Percentiles rank a stretch among this genome's conserved stretches.
Evolutionary conservation across 2,329 filamentous ascomycete species (phyloP).

Genomic region (Aureobasidium musti): DNA sequence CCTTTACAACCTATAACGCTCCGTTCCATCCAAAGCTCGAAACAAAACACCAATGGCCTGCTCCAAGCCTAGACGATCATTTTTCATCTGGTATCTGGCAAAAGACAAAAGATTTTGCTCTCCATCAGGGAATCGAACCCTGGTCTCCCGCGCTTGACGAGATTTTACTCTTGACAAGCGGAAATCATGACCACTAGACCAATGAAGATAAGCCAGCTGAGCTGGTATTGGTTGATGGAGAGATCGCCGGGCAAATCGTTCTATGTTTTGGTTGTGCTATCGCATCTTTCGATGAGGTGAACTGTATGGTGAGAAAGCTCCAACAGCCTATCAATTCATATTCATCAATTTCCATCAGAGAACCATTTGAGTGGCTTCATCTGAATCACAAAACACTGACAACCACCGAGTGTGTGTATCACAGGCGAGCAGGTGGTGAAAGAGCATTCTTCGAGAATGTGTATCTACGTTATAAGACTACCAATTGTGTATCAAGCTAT

Average conservation of each 20-base stretch:
- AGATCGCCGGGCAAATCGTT: rapidly evolving
- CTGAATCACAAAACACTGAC: no score
- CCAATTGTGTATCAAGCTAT: neutral
- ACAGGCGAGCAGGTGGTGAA: neutral
- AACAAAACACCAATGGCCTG: neutral
- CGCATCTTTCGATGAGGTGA: neutral
- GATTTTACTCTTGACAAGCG: slow-evolving; percentile 26
- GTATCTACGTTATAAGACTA: neutral
- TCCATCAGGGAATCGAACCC: slow-evolving; percentile 39
- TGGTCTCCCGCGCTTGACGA: slow-evolving; percentile 38
- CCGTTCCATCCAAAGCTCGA: neutral
- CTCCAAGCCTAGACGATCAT: neutral
- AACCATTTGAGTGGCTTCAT: no score
- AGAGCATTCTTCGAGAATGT: neutral
- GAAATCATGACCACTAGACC: slow-evolving; percentile 30
- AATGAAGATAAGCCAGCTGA: slow-evolving; percentile 27
- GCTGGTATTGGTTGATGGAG: slow-evolving; percentile 19
- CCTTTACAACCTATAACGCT: neutral
- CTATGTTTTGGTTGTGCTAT: neutral
- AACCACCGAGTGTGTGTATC: no score
- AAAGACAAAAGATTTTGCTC: slow-evolving; percentile 19
- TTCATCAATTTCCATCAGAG: no score
- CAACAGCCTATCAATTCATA: neutral
- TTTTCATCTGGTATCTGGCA: neutral
- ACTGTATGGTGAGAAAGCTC: neutral